Conservation (phyloP, 1,284 basidiomycete species). For the Cryptococcus sp. region DNA sequence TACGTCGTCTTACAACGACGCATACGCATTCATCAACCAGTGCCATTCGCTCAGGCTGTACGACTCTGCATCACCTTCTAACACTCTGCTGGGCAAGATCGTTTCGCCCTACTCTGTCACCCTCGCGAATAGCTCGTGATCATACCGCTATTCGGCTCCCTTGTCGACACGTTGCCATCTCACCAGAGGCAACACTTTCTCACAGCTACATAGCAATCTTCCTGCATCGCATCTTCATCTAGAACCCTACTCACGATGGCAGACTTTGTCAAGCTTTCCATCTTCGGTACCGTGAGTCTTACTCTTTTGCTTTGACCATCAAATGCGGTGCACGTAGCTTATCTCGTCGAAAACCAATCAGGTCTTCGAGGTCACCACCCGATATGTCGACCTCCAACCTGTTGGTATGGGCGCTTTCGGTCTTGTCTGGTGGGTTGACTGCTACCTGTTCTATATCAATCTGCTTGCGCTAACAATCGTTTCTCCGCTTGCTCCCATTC, state of each 20-base stretch:
- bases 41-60: too few relatives aligned
- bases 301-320: not conserved
- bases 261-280: constrained; percentile 92
- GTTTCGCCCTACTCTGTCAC: not conserved
- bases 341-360: constrained; percentile 7
- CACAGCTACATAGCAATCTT: not conserved
- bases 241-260: constrained; percentile 49
- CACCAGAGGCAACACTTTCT: not conserved
- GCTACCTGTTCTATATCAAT: not conserved
- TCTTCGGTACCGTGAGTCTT: constrained; percentile 75
- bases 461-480: not conserved
- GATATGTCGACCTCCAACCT: constrained; percentile 99
- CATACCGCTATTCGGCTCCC: too few relatives aligned
- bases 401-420: constrained; percentile 99
- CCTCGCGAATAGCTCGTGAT: too few relatives aligned
- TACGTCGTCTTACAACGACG: too few relatives aligned
- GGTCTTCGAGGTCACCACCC: constrained; percentile 79
- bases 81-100: too few relatives aligned
- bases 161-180: too few relatives aligned
- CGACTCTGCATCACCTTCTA: too few relatives aligned
- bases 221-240: not conserved
- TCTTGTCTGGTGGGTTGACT: constrained; percentile 76
- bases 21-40: too few relatives aligned
- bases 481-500: not conserved
- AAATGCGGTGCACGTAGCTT: too few relatives aligned